Evolutionary conservation across 805 yeast genomes (phyloP).

Genomic region (Pichia sporocuriosa): DNA sequence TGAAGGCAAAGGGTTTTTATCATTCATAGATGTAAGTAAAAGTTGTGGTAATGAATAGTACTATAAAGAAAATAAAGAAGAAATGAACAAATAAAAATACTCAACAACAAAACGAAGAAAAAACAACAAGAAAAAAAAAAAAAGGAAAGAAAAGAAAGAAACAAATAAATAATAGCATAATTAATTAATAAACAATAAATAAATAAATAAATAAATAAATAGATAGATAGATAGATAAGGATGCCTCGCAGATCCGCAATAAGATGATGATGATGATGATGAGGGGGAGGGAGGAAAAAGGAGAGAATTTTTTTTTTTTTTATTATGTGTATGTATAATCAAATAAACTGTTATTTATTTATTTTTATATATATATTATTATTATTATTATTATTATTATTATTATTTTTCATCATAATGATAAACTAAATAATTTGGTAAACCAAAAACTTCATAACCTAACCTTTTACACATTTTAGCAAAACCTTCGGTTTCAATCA

Average conservation of each 20-base stretch:
- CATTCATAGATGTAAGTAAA: slow-evolving; percentile 56
- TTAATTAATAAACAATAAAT: background rate
- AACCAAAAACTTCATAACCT: slow-evolving; percentile 85
- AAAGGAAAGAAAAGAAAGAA: background rate
- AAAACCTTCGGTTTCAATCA: slow-evolving; percentile 97
- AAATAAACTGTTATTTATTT: too few relatives aligned
- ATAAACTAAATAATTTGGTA: slow-evolving; percentile 90
- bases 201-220: background rate
- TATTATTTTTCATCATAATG: slow-evolving; percentile 70
- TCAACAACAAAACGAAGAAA: background rate
- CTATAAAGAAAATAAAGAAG: background rate
- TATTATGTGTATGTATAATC: too few relatives aligned
- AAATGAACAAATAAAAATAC: background rate
- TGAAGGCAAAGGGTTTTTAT: slow-evolving; percentile 3
- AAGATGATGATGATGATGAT: too few relatives aligned
- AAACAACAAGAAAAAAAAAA: background rate
- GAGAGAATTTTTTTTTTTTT: too few relatives aligned
- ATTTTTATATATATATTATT: too few relatives aligned
- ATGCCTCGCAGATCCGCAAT: too few relatives aligned
- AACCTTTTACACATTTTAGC: slow-evolving; percentile 96
- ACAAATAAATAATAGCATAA: too few relatives aligned
- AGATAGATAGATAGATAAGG: background rate
- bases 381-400: too few relatives aligned
- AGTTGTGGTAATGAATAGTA: background rate
- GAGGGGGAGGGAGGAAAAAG: too few relatives aligned